Evolutionary conservation across 352 stramenopile genomes (phyloP).

Genomic region (Phytophthora sansomeana): DNA sequence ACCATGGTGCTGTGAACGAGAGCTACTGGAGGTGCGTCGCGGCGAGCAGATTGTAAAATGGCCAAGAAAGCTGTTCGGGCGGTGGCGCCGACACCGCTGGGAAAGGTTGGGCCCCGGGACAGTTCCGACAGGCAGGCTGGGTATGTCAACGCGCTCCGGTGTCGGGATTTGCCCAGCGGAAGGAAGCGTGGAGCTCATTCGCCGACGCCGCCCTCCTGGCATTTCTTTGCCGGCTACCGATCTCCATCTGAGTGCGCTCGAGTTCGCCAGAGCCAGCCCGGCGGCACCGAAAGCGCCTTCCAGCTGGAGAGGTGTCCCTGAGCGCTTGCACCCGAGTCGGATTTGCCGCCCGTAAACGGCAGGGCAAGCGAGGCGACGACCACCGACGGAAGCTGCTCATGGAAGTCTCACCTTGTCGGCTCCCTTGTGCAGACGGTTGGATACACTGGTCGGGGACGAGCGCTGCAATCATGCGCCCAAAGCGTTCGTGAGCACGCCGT

Average conservation of each 20-base stretch:
- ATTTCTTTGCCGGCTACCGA: slow-evolving; percentile 19
- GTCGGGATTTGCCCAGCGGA: slow-evolving; percentile 19
- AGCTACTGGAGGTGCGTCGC: slow-evolving; percentile 8
- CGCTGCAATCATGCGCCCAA: neutral
- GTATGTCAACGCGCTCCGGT: slow-evolving; percentile 17
- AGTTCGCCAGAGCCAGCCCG: slow-evolving; percentile 19
- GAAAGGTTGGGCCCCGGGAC: slow-evolving; percentile 23
- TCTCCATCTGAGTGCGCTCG: slow-evolving; percentile 33
- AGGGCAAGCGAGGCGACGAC: slow-evolving; percentile 7
- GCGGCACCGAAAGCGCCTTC: neutral
- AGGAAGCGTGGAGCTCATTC: slow-evolving; percentile 13
- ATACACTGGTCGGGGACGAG: slow-evolving; percentile 21
- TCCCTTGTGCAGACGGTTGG: slow-evolving; percentile 13
- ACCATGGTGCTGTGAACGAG: slow-evolving; percentile 30
- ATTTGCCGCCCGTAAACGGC: slow-evolving; percentile 19
- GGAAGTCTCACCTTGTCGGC: slow-evolving; percentile 9
- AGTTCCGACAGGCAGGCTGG: slow-evolving; percentile 31
- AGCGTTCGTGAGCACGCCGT: neutral
- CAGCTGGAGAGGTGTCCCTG: slow-evolving; percentile 7
- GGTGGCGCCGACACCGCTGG: slow-evolving; percentile 6
- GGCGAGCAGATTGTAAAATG: slow-evolving; percentile 37
- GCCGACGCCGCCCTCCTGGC: slow-evolving; percentile 13
- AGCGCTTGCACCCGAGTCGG: slow-evolving; percentile 12
- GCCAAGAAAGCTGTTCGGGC: slow-evolving; percentile 1
- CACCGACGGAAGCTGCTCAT: neutral